Percentiles rank a stretch among this genome's conserved stretches.
Evolutionary conservation across 2,329 filamentous ascomycete species (phyloP).

Genomic region (Leptographium radiaticola): DNA sequence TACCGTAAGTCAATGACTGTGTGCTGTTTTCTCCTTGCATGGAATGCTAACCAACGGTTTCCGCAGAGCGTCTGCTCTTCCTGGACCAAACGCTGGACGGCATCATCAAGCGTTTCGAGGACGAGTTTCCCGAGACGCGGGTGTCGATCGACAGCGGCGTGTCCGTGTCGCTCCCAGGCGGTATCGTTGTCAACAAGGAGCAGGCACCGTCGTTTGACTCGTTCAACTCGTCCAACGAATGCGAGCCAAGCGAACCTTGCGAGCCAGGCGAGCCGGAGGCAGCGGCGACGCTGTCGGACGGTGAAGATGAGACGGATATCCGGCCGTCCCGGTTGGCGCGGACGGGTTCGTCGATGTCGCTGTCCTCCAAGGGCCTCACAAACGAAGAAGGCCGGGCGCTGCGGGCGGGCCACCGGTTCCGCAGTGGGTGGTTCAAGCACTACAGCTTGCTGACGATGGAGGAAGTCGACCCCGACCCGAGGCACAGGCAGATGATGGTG

Average conservation of each 20-base stretch:
- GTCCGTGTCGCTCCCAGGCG: slow-evolving; percentile 14
- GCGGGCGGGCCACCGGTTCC: slow-evolving; percentile 43
- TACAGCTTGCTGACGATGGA: slow-evolving; percentile 36
- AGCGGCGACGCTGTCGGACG: slow-evolving; percentile 26
- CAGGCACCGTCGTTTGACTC: slow-evolving; percentile 12
- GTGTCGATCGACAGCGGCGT: slow-evolving; percentile 21
- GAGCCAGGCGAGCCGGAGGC: too few species aligned
- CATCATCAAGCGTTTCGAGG: slow-evolving; percentile 92
- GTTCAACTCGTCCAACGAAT: not conserved
- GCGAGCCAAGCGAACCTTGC: slow-evolving; percentile 10
- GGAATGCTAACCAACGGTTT: not conserved
- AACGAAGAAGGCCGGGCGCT: slow-evolving; percentile 45
- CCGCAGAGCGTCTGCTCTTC: slow-evolving; percentile 61
- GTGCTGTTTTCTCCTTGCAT: not conserved
- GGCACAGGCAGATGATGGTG: slow-evolving; percentile 39
- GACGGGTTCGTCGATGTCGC: slow-evolving; percentile 37
- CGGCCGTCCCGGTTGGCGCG: slow-evolving; percentile 29
- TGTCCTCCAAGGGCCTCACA: slow-evolving; percentile 36
- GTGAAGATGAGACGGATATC: slow-evolving; percentile 35
- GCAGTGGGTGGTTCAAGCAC: slow-evolving; percentile 38
- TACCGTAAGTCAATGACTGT: slow-evolving; percentile 45
- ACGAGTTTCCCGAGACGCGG: slow-evolving; percentile 86
- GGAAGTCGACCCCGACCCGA: slow-evolving; percentile 36
- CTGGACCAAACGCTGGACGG: slow-evolving; percentile 76
- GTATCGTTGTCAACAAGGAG: not conserved